These are phyloP conservation scores for Fragaria vesca DNA, from an alignment of 306 rosid species.

Conservation along the genomic window DNA sequence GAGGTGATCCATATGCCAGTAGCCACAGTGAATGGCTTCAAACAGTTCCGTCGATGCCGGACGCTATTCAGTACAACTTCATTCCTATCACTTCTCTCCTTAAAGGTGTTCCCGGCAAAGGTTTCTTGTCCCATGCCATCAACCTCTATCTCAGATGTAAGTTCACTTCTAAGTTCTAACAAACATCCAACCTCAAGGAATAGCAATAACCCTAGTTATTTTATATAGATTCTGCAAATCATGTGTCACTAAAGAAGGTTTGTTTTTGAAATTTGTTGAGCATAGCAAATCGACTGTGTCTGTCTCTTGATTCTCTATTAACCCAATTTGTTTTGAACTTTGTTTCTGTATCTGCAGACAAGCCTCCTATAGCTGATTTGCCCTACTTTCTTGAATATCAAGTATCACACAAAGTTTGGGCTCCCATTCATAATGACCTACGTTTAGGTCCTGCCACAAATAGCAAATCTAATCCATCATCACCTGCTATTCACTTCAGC, in stretches of 20 bases:
- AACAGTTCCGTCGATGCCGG: slow-evolving; percentile 63
- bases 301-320: no score
- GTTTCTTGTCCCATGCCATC: slow-evolving; percentile 85
- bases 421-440: slow-evolving; percentile 79
- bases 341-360: slow-evolving; percentile 46
- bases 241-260: neutral
- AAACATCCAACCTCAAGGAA: neutral
- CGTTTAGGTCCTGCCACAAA: slow-evolving; percentile 66
- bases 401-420: slow-evolving; percentile 68
- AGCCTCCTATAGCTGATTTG: slow-evolving; percentile 78
- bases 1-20: slow-evolving; percentile 58
- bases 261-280: no score
- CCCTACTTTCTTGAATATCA: slow-evolving; percentile 87
- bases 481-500: slow-evolving; percentile 61
- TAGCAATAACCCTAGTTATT: neutral
- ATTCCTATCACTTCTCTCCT: slow-evolving; percentile 91
- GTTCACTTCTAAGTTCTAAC: slow-evolving; percentile 19
- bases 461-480: slow-evolving; percentile 29
- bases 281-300: no score
- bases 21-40: slow-evolving; percentile 84
- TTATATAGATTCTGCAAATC: neutral
- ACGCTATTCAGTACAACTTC: slow-evolving; percentile 58
- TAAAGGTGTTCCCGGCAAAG: slow-evolving; percentile 70
- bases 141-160: slow-evolving; percentile 91
- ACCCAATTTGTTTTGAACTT: neutral